Base-by-base conservation (phyloP, 2,329 filamentous ascomycete genomes). In the Stagonosporopsis tanaceti region DNA sequence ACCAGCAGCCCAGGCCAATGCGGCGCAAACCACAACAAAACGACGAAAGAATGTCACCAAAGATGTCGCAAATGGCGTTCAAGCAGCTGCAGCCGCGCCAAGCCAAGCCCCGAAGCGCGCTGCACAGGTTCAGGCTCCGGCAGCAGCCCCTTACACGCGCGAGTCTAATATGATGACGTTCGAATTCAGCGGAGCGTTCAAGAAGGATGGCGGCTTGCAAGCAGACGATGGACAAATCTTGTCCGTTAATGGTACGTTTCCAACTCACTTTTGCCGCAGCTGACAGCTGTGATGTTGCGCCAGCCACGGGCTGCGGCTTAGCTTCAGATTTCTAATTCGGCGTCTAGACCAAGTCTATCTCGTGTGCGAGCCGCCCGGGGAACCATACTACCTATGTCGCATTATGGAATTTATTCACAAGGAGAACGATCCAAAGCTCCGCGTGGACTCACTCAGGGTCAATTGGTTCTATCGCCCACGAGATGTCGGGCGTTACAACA, bases 381-480 rank as follows among this genome's bases (percentile, higher is more conserved):
- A 99, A 79, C 95, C 95, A 53, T 99, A 99, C 80, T 99, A 99
- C 77, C 82, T 99, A 64, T 95, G 91, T 63, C 91, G 95, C 68
- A 95, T 99, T 76, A 99, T 99, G 95, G 94, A 99, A 77, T 98
- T 98, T 75, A 82, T 97, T 68, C 92, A 96, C 72, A 81, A 84
- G 71, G 87, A 93, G 69, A 92, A 75, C 47, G 76, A 94, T 72
- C 79, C 82, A 34, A 84, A 82, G 52, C 86, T 87, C 57, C 89
- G 90, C 1, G 88, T 99, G 63, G 94, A 97, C 73, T 88, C 92
- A 39, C 79, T 99, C 69, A 89, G 93, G 66, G 91, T 98, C 72
- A 99, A 99, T 80, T 99, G 95, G 95, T 97, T 94, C 78, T 98
- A 98, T 77, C 88, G 95, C 38, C 94, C 95, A 54, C 93, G 95